These are phyloP conservation scores for Myxozyma monticola DNA, from an alignment of 805 yeast species.

Conservation along the genomic window DNA sequence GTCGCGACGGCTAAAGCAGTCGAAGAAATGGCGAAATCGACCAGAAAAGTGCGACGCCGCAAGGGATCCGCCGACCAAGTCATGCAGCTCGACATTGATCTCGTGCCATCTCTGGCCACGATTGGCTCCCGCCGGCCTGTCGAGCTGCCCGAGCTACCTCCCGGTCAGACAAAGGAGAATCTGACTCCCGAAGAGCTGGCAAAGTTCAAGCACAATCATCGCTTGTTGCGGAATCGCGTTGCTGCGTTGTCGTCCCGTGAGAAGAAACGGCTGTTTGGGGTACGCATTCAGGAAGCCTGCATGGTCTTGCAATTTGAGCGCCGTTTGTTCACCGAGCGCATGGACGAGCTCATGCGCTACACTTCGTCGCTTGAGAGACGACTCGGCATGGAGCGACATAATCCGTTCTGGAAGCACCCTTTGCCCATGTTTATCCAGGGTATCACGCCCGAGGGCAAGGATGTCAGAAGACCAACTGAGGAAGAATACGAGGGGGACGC, in stretches of 20 bases:
- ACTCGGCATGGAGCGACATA: too few relatives aligned
- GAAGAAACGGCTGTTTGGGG: slow-evolving; percentile 27
- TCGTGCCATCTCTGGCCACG: slow-evolving; percentile 26
- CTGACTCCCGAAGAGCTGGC: slow-evolving; percentile 28
- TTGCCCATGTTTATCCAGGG: too few relatives aligned
- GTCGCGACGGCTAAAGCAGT: slow-evolving; percentile 29
- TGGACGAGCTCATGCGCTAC: too few relatives aligned
- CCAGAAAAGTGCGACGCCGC: slow-evolving; percentile 30
- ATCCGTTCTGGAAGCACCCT: too few relatives aligned
- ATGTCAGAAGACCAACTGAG: too few relatives aligned
- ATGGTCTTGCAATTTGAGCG: too few relatives aligned
- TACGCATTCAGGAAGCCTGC: slow-evolving; percentile 27
- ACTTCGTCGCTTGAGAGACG: too few relatives aligned
- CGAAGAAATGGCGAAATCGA: slow-evolving; percentile 24
- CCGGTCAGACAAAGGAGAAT: slow-evolving; percentile 30
- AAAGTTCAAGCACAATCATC: slow-evolving; percentile 27
- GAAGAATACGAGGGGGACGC: too few relatives aligned
- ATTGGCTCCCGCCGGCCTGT: slow-evolving; percentile 30
- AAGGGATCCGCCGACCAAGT: slow-evolving; percentile 30
- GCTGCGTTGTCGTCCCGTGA: slow-evolving; percentile 30
- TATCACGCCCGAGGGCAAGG: too few relatives aligned
- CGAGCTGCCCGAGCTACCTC: slow-evolving; percentile 26
- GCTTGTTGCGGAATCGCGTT: slow-evolving; percentile 27
- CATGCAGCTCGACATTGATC: slow-evolving; percentile 18
- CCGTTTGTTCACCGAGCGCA: too few relatives aligned